These are phyloP conservation scores for Sonneratia caseolaris DNA, from an alignment of 345 rosid genomes.

Conservation along the genomic window DNA sequence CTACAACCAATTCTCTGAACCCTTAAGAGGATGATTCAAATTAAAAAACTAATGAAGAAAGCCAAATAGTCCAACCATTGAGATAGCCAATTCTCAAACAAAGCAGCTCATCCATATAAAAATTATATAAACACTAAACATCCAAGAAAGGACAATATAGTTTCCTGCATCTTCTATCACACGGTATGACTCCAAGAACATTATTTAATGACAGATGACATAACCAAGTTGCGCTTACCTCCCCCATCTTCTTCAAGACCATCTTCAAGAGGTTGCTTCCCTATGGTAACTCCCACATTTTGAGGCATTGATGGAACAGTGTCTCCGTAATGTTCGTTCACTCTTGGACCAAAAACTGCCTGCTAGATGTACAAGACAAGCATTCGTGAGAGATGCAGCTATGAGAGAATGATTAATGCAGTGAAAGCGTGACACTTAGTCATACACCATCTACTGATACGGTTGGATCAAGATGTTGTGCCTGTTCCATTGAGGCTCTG, in stretches of 20 bases:
- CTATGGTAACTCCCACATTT: slow-evolving; percentile 29
- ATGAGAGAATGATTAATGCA: background rate
- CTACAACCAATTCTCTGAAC: no score
- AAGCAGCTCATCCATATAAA: no score
- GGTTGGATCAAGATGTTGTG: slow-evolving; percentile 36
- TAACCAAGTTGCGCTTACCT: slow-evolving; percentile 30
- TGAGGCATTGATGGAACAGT: slow-evolving; percentile 68
- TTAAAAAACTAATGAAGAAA: no score
- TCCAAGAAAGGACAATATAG: no score
- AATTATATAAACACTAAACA: no score
- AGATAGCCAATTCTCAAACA: no score
- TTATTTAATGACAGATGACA: slow-evolving; percentile 1
- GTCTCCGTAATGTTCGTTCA: slow-evolving; percentile 59
- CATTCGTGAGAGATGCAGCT: slow-evolving; percentile 5
- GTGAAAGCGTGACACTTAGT: slow-evolving; percentile 10
- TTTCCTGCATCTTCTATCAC: background rate
- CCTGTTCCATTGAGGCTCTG: slow-evolving; percentile 62
- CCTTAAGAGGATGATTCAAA: no score
- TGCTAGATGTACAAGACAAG: slow-evolving; percentile 23
- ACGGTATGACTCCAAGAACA: background rate
- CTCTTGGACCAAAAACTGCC: slow-evolving; percentile 41
- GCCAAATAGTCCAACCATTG: no score
- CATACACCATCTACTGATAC: slow-evolving; percentile 36
- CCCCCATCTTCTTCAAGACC: slow-evolving; percentile 28
- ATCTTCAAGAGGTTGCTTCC: slow-evolving; percentile 30